Conservation (phyloP, 352 stramenopile genomes). For the Hyaloperonospora brassicae region DNA sequence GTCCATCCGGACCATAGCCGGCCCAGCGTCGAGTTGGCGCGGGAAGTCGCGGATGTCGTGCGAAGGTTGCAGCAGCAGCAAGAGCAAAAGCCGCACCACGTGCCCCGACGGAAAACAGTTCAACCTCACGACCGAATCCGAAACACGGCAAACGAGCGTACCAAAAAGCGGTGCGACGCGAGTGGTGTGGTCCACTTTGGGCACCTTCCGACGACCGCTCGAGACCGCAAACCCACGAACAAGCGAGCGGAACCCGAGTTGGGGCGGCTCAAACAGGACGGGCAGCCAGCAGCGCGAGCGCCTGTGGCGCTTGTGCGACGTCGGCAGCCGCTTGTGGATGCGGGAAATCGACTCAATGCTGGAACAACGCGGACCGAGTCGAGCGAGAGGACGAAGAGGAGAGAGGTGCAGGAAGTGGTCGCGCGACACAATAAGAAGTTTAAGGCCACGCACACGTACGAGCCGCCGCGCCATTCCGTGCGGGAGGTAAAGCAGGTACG, state of each 20-base stretch:
- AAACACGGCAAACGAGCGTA: conserved; percentile 4
- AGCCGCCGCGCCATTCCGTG: conserved; percentile 69
- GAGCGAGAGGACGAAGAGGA: conserved; percentile 27
- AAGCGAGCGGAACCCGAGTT: conserved; percentile 15
- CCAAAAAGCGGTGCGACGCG: not conserved
- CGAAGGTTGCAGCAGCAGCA: conserved; percentile 13
- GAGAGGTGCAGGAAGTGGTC: conserved; percentile 49
- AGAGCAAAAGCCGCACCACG: conserved; percentile 6
- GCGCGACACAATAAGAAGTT: conserved; percentile 77
- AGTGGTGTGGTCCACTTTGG: too few relatives aligned
- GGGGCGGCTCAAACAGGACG: conserved; percentile 8
- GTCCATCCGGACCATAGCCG: conserved; percentile 48
- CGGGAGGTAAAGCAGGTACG: conserved; percentile 62
- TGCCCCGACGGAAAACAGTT: too few relatives aligned
- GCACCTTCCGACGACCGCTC: too few relatives aligned
- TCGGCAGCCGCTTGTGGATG: conserved; percentile 15
- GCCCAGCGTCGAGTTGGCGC: conserved; percentile 45
- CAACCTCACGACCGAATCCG: conserved; percentile 1
- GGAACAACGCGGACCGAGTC: conserved; percentile 3
- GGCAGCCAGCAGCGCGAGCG: not conserved
- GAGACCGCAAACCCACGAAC: too few relatives aligned
- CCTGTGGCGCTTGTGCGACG: not conserved
- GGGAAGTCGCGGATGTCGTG: conserved; percentile 19
- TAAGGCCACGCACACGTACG: conserved; percentile 61
- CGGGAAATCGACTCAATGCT: conserved; percentile 11